Percentiles rank a stretch among this genome's conserved stretches.
Conservation (phyloP, 495 filamentous ascomycete genomes). For the Polyplosphaeria fusca region DNA sequence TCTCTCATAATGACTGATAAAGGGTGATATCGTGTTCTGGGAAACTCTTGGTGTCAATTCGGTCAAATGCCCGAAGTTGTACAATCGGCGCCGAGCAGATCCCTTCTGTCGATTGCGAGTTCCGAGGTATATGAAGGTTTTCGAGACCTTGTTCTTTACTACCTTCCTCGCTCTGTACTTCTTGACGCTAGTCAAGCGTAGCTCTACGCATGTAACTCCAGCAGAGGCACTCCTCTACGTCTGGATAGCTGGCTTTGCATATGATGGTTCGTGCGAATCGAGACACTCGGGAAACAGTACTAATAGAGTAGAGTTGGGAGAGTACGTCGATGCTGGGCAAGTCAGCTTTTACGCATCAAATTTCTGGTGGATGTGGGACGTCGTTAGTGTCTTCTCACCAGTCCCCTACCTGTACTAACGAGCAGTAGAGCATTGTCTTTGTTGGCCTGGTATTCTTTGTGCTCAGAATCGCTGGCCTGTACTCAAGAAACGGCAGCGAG, state of each 20-base stretch:
- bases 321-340: conserved; percentile 29
- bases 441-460: conserved; percentile 72
- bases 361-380: conserved; percentile 88
- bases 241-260: conserved; percentile 82
- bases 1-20: not conserved
- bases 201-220: conserved; percentile 47
- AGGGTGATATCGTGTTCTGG: conserved; percentile 88
- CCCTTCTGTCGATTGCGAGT: conserved; percentile 76
- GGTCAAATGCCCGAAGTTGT: conserved; percentile 75
- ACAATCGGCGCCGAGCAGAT: conserved; percentile 61
- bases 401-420: no score
- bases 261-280: no score
- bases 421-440: conserved; percentile 63
- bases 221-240: conserved; percentile 58
- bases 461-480: conserved; percentile 68
- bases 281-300: no score
- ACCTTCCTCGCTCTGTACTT: conserved; percentile 83
- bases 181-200: conserved; percentile 65
- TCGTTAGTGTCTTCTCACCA: no score
- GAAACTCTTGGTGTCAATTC: conserved; percentile 72
- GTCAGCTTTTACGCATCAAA: conserved; percentile 46
- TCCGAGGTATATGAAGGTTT: conserved; percentile 86
- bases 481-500: no score
- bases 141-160: conserved; percentile 83
- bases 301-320: conserved; percentile 56